phyloP scores from a whole-genome alignment of 1,284 basidiomycete species.

The Lentinula novae-zelandiae region DNA sequence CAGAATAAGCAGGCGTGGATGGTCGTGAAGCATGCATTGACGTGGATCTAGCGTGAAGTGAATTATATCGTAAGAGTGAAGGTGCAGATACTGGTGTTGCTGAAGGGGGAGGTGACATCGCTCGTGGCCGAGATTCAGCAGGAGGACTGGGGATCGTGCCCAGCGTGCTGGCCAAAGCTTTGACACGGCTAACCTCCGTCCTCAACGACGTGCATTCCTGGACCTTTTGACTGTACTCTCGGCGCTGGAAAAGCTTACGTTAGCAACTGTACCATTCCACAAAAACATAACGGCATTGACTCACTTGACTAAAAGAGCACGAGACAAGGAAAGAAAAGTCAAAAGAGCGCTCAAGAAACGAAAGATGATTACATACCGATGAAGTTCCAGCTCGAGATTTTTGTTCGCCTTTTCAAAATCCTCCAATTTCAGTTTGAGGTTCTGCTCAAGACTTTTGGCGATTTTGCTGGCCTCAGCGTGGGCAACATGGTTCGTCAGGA shows the following conservation, averaged over 20 bases:
- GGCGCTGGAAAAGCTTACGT: constrained; percentile 40
- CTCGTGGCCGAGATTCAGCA: constrained; percentile 22
- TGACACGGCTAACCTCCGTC: constrained; percentile 57
- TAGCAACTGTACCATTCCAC: constrained; percentile 16
- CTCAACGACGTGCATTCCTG: constrained; percentile 67
- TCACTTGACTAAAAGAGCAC: constrained; percentile 46
- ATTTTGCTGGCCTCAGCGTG: constrained; percentile 69
- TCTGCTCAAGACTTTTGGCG: constrained; percentile 56
- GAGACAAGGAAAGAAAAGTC: constrained; percentile 11
- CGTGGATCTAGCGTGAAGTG: constrained; percentile 46
- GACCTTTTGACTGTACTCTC: constrained; percentile 59
- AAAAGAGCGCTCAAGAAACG: constrained; percentile 18
- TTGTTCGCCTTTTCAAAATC: constrained; percentile 53
- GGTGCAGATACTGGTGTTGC: constrained; percentile 29
- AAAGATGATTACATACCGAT: constrained; percentile 40
- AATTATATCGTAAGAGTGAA: constrained; percentile 41
- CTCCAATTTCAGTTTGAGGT: constrained; percentile 59
- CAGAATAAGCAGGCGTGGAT: constrained; percentile 39
- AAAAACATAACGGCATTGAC: constrained; percentile 25
- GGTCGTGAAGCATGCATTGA: constrained; percentile 47
- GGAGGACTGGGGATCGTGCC: constrained; percentile 25
- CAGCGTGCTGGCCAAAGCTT: constrained; percentile 40
- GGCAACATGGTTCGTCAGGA: constrained; percentile 74
- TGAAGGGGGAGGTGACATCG: constrained; percentile 32
- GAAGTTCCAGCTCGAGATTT: constrained; percentile 63